phyloP scores from a whole-genome alignment of 768 basidiomycete species.

The Nidula microcarpa region DNA sequence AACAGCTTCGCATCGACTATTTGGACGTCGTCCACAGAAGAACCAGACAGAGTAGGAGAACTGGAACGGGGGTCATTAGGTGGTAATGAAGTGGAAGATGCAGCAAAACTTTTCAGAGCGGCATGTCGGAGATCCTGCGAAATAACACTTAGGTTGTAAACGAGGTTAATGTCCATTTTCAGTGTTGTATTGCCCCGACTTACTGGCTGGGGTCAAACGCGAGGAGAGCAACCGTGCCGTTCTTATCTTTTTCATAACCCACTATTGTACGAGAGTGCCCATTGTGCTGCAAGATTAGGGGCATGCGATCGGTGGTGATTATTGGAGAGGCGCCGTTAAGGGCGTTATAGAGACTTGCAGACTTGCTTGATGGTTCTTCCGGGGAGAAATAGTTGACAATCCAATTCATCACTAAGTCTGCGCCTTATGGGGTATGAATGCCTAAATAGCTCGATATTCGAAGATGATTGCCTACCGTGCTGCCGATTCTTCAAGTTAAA shows the following conservation, averaged over 20 bases:
- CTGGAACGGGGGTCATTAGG: too few relatives aligned
- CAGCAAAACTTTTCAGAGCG: too few relatives aligned
- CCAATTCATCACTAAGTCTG: slow-evolving; percentile 37
- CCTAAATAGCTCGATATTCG: background rate
- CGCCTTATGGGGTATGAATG: background rate
- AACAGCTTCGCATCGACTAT: too few relatives aligned
- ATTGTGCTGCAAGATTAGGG: slow-evolving; percentile 76
- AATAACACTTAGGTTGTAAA: background rate
- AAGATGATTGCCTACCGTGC: slow-evolving; percentile 31
- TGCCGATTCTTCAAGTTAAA: slow-evolving; percentile 45
- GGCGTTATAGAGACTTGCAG: slow-evolving; percentile 45
- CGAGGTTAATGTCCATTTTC: background rate
- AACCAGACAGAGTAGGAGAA: too few relatives aligned
- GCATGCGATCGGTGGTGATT: slow-evolving; percentile 61
- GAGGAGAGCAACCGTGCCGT: slow-evolving; percentile 59
- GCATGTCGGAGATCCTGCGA: background rate
- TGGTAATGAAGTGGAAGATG: too few relatives aligned
- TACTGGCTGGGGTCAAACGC: slow-evolving; percentile 77
- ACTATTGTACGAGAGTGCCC: slow-evolving; percentile 89
- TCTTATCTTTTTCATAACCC: slow-evolving; percentile 70
- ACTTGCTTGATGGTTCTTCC: slow-evolving; percentile 12
- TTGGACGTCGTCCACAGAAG: too few relatives aligned
- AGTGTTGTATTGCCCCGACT: slow-evolving; percentile 8
- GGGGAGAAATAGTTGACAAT: slow-evolving; percentile 68
- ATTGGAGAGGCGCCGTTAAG: slow-evolving; percentile 52